phyloP scores from a whole-genome alignment of 169 alveolate genomes.

The Eimeria acervulina region DNA sequence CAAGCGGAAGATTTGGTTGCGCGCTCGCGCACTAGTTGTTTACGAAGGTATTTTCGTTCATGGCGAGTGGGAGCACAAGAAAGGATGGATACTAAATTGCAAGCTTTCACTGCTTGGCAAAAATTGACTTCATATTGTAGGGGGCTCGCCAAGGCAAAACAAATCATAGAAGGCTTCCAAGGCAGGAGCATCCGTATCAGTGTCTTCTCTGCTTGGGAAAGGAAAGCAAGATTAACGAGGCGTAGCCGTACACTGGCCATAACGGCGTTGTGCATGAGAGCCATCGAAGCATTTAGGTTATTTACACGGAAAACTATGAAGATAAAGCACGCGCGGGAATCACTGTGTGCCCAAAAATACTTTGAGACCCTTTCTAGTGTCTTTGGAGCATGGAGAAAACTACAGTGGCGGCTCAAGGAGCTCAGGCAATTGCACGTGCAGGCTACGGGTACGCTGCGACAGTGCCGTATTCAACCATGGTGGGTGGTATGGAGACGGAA shows the following conservation, averaged over 20 bases:
- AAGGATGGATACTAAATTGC: not conserved
- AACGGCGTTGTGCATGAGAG: not conserved
- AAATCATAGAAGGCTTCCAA: not conserved
- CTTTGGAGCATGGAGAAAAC: constrained; percentile 17
- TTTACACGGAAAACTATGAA: not conserved
- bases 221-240: not conserved
- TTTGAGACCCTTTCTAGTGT: not conserved
- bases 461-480: constrained; percentile 1
- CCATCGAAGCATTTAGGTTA: not conserved
- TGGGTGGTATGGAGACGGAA: constrained; percentile 66
- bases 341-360: not conserved
- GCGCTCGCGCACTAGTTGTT: not conserved
- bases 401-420: constrained; percentile 20
- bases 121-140: not conserved
- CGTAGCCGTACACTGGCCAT: not conserved
- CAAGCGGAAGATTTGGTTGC: not conserved
- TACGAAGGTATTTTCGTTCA: not conserved
- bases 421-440: not conserved
- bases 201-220: not conserved
- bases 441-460: not conserved
- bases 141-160: not conserved
- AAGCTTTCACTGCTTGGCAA: constrained; percentile 11
- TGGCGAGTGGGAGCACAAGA: not conserved
- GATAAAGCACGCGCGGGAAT: not conserved
- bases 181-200: not conserved